Evolutionary conservation across 2,329 filamentous ascomycete genomes (phyloP), one percentile per base, ranked within the genome.

Genomic region (Colletotrichum sp.): DNA sequence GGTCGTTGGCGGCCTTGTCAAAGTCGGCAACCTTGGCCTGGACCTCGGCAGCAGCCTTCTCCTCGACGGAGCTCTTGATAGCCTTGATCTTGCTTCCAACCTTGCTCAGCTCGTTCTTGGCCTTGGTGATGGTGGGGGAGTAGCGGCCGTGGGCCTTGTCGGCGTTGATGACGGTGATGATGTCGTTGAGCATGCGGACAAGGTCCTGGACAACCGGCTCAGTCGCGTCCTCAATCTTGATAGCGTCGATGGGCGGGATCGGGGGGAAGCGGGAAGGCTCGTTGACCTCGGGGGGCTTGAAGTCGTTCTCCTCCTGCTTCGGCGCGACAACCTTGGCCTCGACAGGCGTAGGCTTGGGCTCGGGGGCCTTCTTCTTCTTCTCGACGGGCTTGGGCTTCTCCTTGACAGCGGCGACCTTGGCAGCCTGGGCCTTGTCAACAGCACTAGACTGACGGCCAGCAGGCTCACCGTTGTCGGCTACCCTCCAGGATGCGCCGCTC

Each of bases 181-280:
- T 94, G 85, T 98, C 95, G 87, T 99, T 99, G 80, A 99, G 90
- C 87, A 98, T 96, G 87, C 95, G 96, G 76, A 98, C 95, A 8
- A 99, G 89, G 81, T 99, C 95, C 85, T 98, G 96, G 26, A 99
- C 95, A 44, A 98, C 91, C 32, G 95, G 95, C 83, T 99, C 96
- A 76, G 93, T 92, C 69, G 94, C 95, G 80, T 95, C 91, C 70
- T 92, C 90, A 28, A 98, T 91, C 67, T 90, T 90, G 75, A 98
- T 88, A 77, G 96, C 92, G 82, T 98, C 95, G 79, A 99, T 95
- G 18, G 92, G 92, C 76, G 92, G 87, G 24, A 93, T 87, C 59
- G 93, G 91, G 71, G 91, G 92, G 82, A 90, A 90, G 76, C 87
- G 89, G 49, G 92, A 94, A 39, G 91, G 92, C 85, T 93, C 91